phyloP scores from a whole-genome alignment of 139 green algal species.

The Auxenochlorella pyrenoidosa region DNA sequence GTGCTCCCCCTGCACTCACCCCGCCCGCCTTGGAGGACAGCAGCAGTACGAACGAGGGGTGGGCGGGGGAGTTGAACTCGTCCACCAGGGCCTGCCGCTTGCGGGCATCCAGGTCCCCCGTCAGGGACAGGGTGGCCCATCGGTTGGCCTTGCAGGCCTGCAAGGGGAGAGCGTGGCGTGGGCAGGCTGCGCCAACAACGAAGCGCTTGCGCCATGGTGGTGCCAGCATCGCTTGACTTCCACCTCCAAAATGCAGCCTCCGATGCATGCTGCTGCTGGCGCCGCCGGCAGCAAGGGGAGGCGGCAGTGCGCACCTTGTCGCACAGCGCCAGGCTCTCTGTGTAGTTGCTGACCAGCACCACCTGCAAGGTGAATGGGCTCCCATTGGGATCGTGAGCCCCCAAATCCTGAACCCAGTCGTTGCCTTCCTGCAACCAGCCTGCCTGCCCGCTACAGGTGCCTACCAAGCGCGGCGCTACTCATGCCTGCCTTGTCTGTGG shows the following conservation, averaged over 20 bases:
- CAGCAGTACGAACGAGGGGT: slow-evolving; percentile 90
- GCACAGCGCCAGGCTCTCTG: slow-evolving; percentile 88
- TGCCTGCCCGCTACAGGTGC: slow-evolving; percentile 65
- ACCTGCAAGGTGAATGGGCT: slow-evolving; percentile 46
- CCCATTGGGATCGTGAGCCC: too few relatives aligned
- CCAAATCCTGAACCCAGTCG: too few relatives aligned
- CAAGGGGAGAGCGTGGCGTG: background rate
- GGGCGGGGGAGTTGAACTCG: slow-evolving; percentile 49
- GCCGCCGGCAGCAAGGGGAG: background rate
- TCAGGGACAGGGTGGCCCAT: slow-evolving; percentile 89
- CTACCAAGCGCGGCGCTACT: background rate
- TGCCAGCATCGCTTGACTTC: too few relatives aligned
- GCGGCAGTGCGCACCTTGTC: slow-evolving; percentile 4
- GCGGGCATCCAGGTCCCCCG: slow-evolving; percentile 86
- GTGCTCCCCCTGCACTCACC: background rate
- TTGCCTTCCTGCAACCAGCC: background rate
- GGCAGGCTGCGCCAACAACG: background rate
- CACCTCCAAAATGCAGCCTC: too few relatives aligned
- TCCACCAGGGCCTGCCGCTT: slow-evolving; percentile 92
- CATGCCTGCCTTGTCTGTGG: slow-evolving; percentile 59
- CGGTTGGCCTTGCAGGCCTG: slow-evolving; percentile 82
- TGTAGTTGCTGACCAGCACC: slow-evolving; percentile 96
- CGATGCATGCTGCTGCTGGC: background rate
- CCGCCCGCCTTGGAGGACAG: slow-evolving; percentile 91
- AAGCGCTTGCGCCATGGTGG: too few relatives aligned